A percentile compares a stretch with the other conserved stretches of the same genome.
phyloP scores from a whole-genome alignment of 164 flowering plant genomes.

The Vitis amurensis region DNA sequence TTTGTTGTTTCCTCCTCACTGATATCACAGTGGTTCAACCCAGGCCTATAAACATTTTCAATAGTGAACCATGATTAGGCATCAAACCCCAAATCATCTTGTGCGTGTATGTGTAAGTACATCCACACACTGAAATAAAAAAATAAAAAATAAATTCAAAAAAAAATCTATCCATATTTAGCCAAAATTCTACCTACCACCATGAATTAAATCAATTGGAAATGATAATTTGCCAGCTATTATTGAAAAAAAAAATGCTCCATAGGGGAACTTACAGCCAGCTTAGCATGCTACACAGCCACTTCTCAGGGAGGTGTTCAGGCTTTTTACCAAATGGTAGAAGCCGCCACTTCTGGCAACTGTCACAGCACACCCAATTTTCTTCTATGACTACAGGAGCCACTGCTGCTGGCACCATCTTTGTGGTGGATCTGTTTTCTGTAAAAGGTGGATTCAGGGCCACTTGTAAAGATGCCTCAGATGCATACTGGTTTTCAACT shows the following conservation, averaged over 20 bases:
- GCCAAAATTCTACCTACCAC: background rate
- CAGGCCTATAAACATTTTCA: slow-evolving; percentile 41
- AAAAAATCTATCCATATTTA: background rate
- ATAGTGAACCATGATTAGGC: background rate
- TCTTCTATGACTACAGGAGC: slow-evolving; percentile 35
- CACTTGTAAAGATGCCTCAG: slow-evolving; percentile 12
- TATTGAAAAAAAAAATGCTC: background rate
- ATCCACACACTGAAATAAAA: background rate
- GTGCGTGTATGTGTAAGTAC: too few species aligned
- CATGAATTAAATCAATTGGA: background rate
- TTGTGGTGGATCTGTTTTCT: slow-evolving; percentile 11
- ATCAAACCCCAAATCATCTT: too few species aligned
- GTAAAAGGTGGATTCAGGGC: slow-evolving; percentile 10
- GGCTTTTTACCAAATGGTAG: slow-evolving; percentile 44
- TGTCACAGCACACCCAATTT: slow-evolving; percentile 59
- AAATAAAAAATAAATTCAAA: background rate
- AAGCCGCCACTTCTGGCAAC: slow-evolving; percentile 58
- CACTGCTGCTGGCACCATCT: slow-evolving; percentile 11
- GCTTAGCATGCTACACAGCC: slow-evolving; percentile 59
- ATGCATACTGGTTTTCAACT: slow-evolving; percentile 6
- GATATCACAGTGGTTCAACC: slow-evolving; percentile 51
- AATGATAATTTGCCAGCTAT: background rate
- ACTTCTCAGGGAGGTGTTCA: slow-evolving; percentile 49
- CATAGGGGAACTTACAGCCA: slow-evolving; percentile 59
- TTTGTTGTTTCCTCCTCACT: slow-evolving; percentile 56